Evolutionary conservation across 169 alveolate genomes (phyloP).

Genomic region (Amoebophrya sp.): DNA sequence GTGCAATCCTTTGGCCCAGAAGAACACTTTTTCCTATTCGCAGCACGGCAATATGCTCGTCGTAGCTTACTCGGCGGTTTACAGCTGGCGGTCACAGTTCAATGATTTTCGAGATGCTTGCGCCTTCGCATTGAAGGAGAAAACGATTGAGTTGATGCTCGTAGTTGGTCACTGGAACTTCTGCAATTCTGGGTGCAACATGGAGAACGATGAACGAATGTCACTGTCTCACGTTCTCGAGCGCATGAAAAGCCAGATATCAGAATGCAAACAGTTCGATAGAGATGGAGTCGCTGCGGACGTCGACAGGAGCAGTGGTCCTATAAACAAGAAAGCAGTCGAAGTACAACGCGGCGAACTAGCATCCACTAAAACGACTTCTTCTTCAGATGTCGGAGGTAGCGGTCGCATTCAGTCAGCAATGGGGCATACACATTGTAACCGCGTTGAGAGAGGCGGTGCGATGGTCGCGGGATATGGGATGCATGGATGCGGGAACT

Average conservation of each 20-base stretch:
- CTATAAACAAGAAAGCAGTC: background rate
- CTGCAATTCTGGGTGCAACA: background rate
- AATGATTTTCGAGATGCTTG: background rate
- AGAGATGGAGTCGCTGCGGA: background rate
- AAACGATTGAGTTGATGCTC: background rate
- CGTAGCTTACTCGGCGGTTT: background rate
- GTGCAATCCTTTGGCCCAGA: background rate
- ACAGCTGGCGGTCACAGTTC: background rate
- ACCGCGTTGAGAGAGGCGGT: background rate
- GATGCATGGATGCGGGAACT: constrained; percentile 28
- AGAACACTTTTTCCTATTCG: background rate
- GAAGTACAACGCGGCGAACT: background rate
- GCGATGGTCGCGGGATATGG: background rate
- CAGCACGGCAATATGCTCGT: background rate
- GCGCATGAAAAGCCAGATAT: background rate
- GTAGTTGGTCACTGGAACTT: constrained; percentile 12
- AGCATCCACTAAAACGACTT: background rate
- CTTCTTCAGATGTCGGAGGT: background rate
- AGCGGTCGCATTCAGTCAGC: background rate
- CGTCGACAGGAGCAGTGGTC: background rate
- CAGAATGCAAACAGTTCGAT: background rate
- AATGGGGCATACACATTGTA: constrained; percentile 28
- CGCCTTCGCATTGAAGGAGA: background rate
- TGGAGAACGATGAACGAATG: background rate
- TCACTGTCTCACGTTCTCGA: background rate